phyloP scores from a whole-genome alignment of 495 filamentous ascomycete species.

The Massariosphaeria phaeospora region DNA sequence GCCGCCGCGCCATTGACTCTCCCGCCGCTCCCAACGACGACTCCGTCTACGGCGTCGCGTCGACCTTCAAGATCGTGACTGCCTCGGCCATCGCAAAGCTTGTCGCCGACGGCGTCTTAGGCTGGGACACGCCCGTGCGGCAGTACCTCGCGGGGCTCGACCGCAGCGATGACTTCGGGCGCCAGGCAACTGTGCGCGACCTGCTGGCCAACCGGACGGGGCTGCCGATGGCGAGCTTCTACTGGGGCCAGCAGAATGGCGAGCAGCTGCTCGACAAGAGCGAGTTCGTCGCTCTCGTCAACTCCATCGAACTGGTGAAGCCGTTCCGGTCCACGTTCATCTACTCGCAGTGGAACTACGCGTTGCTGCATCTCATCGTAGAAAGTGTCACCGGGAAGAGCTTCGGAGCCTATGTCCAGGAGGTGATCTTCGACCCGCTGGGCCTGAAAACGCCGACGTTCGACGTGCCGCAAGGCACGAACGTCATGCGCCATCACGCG shows the following conservation, averaged over 20 bases:
- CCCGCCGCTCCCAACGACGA: slow-evolving; percentile 3
- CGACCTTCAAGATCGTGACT: slow-evolving; percentile 3
- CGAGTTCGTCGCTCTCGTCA: neutral
- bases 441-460: slow-evolving; percentile 5
- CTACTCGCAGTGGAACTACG: slow-evolving; percentile 23
- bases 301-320: neutral
- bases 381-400: slow-evolving; percentile 10
- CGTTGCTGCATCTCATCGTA: slow-evolving; percentile 5
- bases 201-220: slow-evolving; percentile 7
- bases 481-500: slow-evolving; percentile 3
- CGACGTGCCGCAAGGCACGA: neutral
- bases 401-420: slow-evolving; percentile 5
- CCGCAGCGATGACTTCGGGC: slow-evolving; percentile 5
- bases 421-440: slow-evolving; percentile 7
- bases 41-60: slow-evolving; percentile 7
- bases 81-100: neutral
- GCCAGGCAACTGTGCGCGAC: neutral
- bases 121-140: slow-evolving; percentile 8
- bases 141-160: slow-evolving; percentile 2
- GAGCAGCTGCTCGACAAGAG: slow-evolving; percentile 1
- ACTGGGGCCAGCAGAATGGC: slow-evolving; percentile 13
- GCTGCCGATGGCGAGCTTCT: slow-evolving; percentile 4
- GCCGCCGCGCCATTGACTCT: neutral
- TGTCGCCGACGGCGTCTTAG: slow-evolving; percentile 5
- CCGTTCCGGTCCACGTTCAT: slow-evolving; percentile 9